These are phyloP conservation scores for Moesziomyces antarcticus DNA, from an alignment of 1,284 basidiomycete species.

Conservation along the genomic window DNA sequence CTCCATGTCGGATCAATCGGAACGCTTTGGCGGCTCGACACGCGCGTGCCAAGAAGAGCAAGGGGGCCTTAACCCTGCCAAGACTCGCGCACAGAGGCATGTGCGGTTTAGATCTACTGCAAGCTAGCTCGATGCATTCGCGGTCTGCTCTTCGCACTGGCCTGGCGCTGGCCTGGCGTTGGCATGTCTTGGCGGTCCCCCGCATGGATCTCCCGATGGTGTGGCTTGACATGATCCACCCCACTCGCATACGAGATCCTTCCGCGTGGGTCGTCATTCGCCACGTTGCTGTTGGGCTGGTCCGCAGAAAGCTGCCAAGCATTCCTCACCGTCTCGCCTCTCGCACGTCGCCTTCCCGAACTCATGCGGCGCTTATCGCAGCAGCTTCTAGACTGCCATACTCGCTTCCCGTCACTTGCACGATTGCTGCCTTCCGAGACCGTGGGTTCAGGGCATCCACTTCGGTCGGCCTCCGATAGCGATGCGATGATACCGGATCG, in stretches of 20 bases:
- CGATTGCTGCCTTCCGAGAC: not conserved
- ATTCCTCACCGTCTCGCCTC: slow-evolving; percentile 15
- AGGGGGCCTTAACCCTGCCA: not conserved
- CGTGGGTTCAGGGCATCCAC: not conserved
- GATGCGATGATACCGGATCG: too few species aligned
- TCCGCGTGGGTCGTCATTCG: not conserved
- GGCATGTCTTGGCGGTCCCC: not conserved
- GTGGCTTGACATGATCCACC: not conserved
- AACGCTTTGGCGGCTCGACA: too few species aligned
- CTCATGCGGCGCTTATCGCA: not conserved
- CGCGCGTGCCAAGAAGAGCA: not conserved
- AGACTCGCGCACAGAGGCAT: not conserved
- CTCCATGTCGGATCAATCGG: too few species aligned
- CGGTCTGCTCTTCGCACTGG: too few species aligned
- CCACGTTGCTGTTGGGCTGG: not conserved
- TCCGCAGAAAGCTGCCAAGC: slow-evolving; percentile 4
- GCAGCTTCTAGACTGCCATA: not conserved
- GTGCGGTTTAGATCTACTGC: not conserved
- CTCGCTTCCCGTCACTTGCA: not conserved
- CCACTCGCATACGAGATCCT: not conserved
- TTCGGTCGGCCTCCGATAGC: not conserved
- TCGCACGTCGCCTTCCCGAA: not conserved
- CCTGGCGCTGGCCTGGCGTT: not conserved
- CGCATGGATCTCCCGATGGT: not conserved
- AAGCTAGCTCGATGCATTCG: not conserved